Evolutionary conservation across 208 protist genomes (phyloP).

Genomic region (Crithidia sp.): DNA sequence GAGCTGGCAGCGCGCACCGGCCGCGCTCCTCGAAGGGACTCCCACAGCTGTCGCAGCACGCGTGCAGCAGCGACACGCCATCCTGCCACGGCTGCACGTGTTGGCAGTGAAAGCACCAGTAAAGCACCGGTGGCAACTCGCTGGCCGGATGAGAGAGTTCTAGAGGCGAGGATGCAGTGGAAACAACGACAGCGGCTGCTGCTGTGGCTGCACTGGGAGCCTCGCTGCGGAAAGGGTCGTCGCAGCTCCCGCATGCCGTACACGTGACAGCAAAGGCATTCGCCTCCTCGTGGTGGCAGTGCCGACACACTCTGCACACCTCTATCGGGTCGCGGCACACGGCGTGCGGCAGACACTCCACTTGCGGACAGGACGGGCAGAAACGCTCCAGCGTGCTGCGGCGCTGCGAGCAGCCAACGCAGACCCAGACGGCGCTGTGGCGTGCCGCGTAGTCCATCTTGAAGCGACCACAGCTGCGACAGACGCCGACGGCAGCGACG

Average conservation of each 20-base stretch:
- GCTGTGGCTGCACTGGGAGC: not conserved
- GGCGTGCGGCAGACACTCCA: conserved; percentile 76
- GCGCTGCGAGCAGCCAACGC: conserved; percentile 63
- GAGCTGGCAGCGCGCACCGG: conserved; percentile 7
- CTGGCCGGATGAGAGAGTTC: not conserved
- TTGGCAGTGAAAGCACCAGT: conserved; percentile 33
- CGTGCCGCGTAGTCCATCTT: conserved; percentile 45
- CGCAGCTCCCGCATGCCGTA: conserved; percentile 17
- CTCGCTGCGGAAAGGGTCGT: conserved; percentile 16
- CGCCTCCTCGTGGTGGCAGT: conserved; percentile 35
- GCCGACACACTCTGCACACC: conserved; percentile 31
- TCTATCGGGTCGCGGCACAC: conserved; percentile 22
- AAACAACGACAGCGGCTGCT: not conserved
- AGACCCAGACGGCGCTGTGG: conserved; percentile 67
- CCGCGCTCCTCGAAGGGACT: conserved; percentile 20
- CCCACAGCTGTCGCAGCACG: conserved; percentile 21
- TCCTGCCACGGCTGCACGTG: conserved; percentile 6
- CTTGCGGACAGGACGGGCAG: conserved; percentile 80
- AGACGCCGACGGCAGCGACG: conserved; percentile 45
- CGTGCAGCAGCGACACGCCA: not conserved
- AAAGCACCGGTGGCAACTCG: not conserved
- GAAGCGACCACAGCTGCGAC: conserved; percentile 56
- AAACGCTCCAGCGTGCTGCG: conserved; percentile 78
- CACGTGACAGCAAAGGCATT: conserved; percentile 57
- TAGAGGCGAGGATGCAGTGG: not conserved